phyloP scores from a whole-genome alignment of 495 filamentous ascomycete species.

The Penicillium angulare region DNA sequence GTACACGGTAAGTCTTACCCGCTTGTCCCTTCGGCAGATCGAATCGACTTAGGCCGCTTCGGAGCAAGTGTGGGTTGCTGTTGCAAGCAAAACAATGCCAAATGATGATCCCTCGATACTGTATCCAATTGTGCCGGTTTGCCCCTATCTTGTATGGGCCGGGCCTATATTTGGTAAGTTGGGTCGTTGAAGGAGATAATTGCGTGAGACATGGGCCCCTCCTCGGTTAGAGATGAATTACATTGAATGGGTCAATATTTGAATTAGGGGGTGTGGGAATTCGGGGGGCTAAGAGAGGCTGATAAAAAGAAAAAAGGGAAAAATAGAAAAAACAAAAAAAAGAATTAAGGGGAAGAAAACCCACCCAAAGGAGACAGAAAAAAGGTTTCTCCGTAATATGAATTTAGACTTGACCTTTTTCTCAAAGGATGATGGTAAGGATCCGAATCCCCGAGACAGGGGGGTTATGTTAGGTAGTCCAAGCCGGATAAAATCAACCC shows the following conservation, averaged over 20 bases:
- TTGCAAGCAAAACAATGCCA: constrained; percentile 5
- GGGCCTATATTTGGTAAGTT: background rate
- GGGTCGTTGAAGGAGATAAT: background rate
- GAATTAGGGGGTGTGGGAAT: too few species aligned
- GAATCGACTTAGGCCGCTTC: constrained; percentile 9
- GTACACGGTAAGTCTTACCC: constrained; percentile 28
- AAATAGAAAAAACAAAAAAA: background rate
- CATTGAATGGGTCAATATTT: too few species aligned
- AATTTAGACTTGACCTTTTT: background rate
- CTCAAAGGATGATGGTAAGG: constrained; percentile 10
- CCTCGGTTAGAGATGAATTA: constrained; percentile 1
- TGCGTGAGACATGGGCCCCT: background rate
- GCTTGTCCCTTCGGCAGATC: constrained; percentile 28
- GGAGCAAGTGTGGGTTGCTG: constrained; percentile 2
- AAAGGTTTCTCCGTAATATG: too few species aligned
- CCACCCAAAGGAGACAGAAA: background rate
- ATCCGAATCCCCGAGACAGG: constrained; percentile 23
- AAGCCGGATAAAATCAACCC: background rate
- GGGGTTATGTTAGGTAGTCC: background rate
- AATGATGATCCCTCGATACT: constrained; percentile 7
- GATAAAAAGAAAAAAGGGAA: background rate
- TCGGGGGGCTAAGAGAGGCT: background rate
- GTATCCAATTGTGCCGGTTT: background rate
- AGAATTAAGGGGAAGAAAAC: background rate
- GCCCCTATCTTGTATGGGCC: background rate